Percentiles rank a stretch among this genome's conserved stretches.
Evolutionary conservation across 108 stramenopile species (phyloP).

Genomic region (Poteriospumella lacustris): DNA sequence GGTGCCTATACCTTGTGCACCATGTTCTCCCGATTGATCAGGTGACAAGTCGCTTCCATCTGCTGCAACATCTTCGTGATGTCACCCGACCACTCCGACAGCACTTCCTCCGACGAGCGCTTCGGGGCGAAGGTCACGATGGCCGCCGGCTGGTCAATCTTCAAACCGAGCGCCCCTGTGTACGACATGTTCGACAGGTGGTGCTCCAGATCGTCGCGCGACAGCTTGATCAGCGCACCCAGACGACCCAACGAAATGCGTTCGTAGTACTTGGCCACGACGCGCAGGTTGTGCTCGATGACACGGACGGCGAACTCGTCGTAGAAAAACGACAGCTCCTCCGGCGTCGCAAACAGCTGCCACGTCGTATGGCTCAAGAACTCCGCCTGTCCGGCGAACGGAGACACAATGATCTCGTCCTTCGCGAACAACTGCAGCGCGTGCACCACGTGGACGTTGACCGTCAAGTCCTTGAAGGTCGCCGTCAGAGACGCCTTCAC

Average conservation of each 20-base stretch:
- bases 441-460: neutral
- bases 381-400: constrained; percentile 65
- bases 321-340: neutral
- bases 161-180: constrained; percentile 67
- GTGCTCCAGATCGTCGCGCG: constrained; percentile 61
- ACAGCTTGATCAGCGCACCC: constrained; percentile 75
- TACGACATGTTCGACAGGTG: constrained; percentile 80
- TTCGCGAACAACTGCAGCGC: constrained; percentile 48
- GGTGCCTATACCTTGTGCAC: constrained; percentile 44
- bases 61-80: constrained; percentile 78
- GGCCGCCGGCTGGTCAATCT: constrained; percentile 48
- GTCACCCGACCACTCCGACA: constrained; percentile 87
- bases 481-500: constrained; percentile 34
- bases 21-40: constrained; percentile 89
- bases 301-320: constrained; percentile 75
- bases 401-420: constrained; percentile 85
- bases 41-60: constrained; percentile 88
- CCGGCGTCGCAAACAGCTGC: neutral
- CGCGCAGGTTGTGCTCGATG: constrained; percentile 93
- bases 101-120: constrained; percentile 68
- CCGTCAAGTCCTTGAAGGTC: constrained; percentile 32
- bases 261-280: constrained; percentile 74
- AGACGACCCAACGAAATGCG: constrained; percentile 76
- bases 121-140: constrained; percentile 71
- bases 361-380: constrained; percentile 65